Evolutionary conservation across 257 asterid species (phyloP).

Genomic region (Paraleonurus japonicus): DNA sequence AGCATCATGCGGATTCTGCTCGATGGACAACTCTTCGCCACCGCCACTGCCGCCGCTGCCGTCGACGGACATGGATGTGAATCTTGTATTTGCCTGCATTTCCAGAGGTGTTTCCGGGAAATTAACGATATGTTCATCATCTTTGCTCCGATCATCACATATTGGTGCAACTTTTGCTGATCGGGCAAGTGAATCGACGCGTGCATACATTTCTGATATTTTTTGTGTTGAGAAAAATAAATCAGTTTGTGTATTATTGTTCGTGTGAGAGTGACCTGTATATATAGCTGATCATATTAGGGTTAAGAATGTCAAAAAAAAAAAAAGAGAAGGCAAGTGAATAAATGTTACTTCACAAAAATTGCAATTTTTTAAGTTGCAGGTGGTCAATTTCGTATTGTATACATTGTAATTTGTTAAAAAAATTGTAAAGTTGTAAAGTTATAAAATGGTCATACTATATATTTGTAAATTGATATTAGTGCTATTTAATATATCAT

Average conservation of each 20-base stretch:
- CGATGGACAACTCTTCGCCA: constrained; percentile 25
- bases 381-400: too few relatives aligned
- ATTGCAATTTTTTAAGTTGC: too few relatives aligned
- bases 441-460: too few relatives aligned
- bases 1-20: constrained; percentile 29
- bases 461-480: too few relatives aligned
- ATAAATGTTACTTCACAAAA: too few relatives aligned
- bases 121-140: neutral
- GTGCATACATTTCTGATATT: constrained; percentile 19
- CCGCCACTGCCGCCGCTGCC: constrained; percentile 17
- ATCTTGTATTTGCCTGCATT: neutral
- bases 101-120: neutral
- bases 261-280: neutral
- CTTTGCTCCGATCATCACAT: neutral
- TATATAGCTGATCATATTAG: neutral
- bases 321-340: too few relatives aligned
- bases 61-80: neutral
- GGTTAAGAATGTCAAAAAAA: neutral
- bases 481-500: too few relatives aligned
- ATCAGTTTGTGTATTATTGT: neutral
- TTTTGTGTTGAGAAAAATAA: neutral
- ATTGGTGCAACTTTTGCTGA: constrained; percentile 38
- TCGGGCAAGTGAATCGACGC: neutral
- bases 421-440: too few relatives aligned
- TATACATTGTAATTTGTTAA: too few relatives aligned